Base-by-base conservation (phyloP, 2,329 filamentous ascomycete species). In the Didymella exigua region DNA sequence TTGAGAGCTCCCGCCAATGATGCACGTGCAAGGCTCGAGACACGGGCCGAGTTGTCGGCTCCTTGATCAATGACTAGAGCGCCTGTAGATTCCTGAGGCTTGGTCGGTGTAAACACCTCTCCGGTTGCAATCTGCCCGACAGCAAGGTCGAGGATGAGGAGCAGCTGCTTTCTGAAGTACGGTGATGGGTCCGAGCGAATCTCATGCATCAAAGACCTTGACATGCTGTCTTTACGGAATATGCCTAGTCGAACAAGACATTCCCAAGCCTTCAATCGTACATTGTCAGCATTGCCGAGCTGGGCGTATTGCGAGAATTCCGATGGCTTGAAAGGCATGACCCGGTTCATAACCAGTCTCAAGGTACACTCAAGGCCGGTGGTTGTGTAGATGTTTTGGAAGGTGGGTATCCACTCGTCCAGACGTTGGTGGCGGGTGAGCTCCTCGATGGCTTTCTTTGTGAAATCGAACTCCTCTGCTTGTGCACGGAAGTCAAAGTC, bases 331-430 rank as follows among this genome's bases (percentile, higher is more conserved):
- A 81, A 71, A 9, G 82, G 79, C 37, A 82, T 77, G 30, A 84
- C 77, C 10, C 79, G 80, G 6, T 79, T 81, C 58, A 81, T 76
- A 59, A 82, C 82, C 16, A 88, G 75, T 60, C 79, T 79, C 57
- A 80, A 76, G 56, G 85, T 79, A 70, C 85, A 87, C n/a, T 83
- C 78, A 16, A 88, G 75, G 18, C 85, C 84, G 11, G 85, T 85
- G 11, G 79, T 79, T 1, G 86, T 84, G 68, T 86, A 86, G 21
- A 87, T 74, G 61, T 88, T 88, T 50, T 87, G 85, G 65, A 82
- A 87, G 0, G 86, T 87, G 33, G 84, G 81, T 2, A 85, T 84
- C 84, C 85, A 88, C 69, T 88, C 86, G 61, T 88, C 86, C 68
- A 88, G 83, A 30, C 86, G 79, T 49, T 85, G 78, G 58, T 87